Conservation (phyloP, 768 basidiomycete genomes). For the Suillus plorans region DNA sequence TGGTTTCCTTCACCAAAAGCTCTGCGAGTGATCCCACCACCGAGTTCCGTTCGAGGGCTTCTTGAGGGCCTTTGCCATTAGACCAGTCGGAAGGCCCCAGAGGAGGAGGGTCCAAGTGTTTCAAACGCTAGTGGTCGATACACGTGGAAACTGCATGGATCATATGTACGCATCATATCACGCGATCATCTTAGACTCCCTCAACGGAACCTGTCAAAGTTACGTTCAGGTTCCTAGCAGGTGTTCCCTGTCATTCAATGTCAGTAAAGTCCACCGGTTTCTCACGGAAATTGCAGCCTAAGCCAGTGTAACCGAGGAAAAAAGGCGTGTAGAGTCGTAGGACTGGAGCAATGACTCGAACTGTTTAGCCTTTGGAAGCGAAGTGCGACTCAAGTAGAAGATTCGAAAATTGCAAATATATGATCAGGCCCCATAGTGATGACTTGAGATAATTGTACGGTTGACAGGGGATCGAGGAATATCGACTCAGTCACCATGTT, state of each 20-base stretch:
- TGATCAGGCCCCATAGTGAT: neutral
- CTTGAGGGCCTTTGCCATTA: neutral
- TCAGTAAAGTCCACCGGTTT: slow-evolving; percentile 1
- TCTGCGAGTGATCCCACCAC: neutral
- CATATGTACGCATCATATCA: neutral
- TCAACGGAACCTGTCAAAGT: neutral
- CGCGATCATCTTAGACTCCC: neutral
- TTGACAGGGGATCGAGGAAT: neutral
- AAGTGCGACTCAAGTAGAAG: neutral
- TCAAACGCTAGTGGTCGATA: neutral
- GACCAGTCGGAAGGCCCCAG: neutral
- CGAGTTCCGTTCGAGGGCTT: neutral
- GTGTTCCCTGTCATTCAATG: neutral
- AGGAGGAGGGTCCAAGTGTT: neutral
- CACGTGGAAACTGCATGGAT: neutral
- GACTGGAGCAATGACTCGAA: neutral
- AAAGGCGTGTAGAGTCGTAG: neutral
- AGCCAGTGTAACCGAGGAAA: neutral
- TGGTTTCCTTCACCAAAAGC: neutral
- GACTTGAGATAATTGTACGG: neutral
- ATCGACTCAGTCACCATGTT: neutral
- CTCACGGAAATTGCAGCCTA: neutral
- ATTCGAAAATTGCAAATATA: neutral
- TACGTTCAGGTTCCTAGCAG: neutral
- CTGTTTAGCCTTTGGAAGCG: neutral